Percentiles rank a stretch among this genome's conserved stretches.
phyloP scores from a whole-genome alignment of 2,329 filamentous ascomycete species.

The Tothia fuscella region DNA sequence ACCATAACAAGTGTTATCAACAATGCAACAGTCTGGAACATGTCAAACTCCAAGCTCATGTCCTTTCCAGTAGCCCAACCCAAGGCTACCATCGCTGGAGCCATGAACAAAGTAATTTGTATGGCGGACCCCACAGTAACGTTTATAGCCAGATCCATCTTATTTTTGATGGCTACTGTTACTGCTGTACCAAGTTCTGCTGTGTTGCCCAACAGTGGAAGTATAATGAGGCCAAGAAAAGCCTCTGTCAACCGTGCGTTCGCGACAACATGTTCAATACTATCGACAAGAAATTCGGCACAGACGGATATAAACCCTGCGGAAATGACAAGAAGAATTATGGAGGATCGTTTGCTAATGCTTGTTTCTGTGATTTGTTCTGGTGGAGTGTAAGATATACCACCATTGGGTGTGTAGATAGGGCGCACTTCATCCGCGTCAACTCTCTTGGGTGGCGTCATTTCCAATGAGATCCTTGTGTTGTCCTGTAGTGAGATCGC shows the following conservation, averaged over 20 bases:
- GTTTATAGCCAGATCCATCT: slow-evolving; percentile 64
- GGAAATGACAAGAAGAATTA: slow-evolving; percentile 47
- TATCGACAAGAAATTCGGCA: slow-evolving; percentile 58
- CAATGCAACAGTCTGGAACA: background rate
- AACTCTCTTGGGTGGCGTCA: no score
- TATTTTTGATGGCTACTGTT: slow-evolving; percentile 60
- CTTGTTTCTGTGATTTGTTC: background rate
- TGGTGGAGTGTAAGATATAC: background rate
- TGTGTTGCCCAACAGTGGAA: slow-evolving; percentile 63
- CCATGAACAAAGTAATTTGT: slow-evolving; percentile 60
- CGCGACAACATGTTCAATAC: slow-evolving; percentile 52
- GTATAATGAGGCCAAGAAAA: slow-evolving; percentile 60
- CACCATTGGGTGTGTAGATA: background rate
- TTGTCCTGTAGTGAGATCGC: background rate
- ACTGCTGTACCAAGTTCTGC: slow-evolving; percentile 63
- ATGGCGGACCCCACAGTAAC: slow-evolving; percentile 61
- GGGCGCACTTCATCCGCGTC: background rate
- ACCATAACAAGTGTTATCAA: background rate
- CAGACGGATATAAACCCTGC: slow-evolving; percentile 56
- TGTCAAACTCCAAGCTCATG: slow-evolving; percentile 32
- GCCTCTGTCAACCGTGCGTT: slow-evolving; percentile 46
- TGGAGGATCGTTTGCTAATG: background rate
- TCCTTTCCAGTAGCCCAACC: slow-evolving; percentile 57
- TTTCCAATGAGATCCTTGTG: background rate
- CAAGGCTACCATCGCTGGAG: slow-evolving; percentile 56